Evolutionary conservation across 2,329 filamentous ascomycete genomes (phyloP), one percentile per base, ranked within the genome.

Genomic region (Alternaria burnsii): DNA sequence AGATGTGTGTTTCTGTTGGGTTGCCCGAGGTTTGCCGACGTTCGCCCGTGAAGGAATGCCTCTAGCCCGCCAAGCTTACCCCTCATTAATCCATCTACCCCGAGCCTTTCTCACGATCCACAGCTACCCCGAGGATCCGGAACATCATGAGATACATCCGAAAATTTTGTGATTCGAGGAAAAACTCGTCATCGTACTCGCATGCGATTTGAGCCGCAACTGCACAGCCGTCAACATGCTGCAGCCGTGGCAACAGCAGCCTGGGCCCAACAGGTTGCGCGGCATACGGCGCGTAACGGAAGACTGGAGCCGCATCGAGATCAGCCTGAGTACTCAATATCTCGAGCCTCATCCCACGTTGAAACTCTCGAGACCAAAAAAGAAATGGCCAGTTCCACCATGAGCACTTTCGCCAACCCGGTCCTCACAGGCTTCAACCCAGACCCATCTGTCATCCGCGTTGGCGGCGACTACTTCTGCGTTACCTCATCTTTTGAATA

Each of bases 401-500:
- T 47, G 24, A 20, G 48, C 40, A 58, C 44, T 18, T 64, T 52
- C 18, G 28, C 41, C 48, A 59, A 62, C 26, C 59, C 59, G 5
- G 51, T 62, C 14, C 50, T 62, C 12, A 32, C 55, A 0, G 84
- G 84, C 4, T 85, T 81, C 72, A 80, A 84, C 61, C 81, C 83
- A 0, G 83, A 85, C 59, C 84, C 83, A 0, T 82, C 81, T 3
- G 79, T 85, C 34, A 63, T 83, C 20, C 75, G 82, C 7, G 81
- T 83, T 4, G 60, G 53, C 4, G 20, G 41, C 1, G 74, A 73
- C 9, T 85, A 83, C 68, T 84, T 82, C 68, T 83, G 81, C 60
- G 80, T 78, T 6, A 83, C 83, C 0, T 86, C 85, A 0, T 84
- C 82, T 0, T 87, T 86, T 61, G 80, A 84, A 42, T 78, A 81